phyloP scores from a whole-genome alignment of 2,329 filamentous ascomycete genomes.

The Ophiostoma ulmi region DNA sequence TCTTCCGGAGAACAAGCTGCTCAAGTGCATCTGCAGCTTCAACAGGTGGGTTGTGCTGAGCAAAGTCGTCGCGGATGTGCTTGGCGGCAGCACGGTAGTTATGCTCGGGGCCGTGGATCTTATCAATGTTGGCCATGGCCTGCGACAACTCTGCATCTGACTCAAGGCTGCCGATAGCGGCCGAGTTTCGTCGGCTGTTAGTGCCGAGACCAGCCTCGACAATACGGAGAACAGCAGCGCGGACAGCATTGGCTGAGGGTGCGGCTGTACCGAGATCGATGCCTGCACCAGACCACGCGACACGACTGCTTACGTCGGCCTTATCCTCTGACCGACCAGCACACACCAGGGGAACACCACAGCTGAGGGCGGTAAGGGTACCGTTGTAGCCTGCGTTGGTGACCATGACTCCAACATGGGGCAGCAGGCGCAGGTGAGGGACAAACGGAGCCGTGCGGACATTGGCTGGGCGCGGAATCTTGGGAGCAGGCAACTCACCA shows the following conservation, averaged over 20 bases:
- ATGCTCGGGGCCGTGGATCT: constrained; percentile 2
- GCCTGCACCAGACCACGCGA: constrained; percentile 29
- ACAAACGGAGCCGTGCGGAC: constrained; percentile 25
- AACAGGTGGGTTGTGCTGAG: constrained; percentile 22
- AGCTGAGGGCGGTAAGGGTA: constrained; percentile 26
- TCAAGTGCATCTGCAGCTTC: constrained; percentile 25
- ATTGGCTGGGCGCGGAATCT: constrained; percentile 21
- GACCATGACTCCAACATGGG: constrained; percentile 29
- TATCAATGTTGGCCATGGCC: not conserved
- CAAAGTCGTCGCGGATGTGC: constrained; percentile 26
- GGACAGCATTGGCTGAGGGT: constrained; percentile 21
- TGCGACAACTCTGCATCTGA: not conserved
- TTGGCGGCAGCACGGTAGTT: constrained; percentile 22
- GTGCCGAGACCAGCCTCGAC: constrained; percentile 1
- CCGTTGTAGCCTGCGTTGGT: constrained; percentile 29
- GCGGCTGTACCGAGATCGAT: constrained; percentile 27
- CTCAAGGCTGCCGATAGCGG: not conserved
- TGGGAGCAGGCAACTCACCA: not conserved
- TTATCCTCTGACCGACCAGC: constrained; percentile 29
- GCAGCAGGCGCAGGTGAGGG: constrained; percentile 27
- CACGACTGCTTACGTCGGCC: constrained; percentile 27
- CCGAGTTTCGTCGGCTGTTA: not conserved
- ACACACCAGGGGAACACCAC: constrained; percentile 29
- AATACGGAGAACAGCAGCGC: constrained; percentile 23
- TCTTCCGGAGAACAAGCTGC: constrained; percentile 19